These are phyloP conservation scores for Lentinula boryana DNA, from an alignment of 768 basidiomycete species.

Conservation along the genomic window DNA sequence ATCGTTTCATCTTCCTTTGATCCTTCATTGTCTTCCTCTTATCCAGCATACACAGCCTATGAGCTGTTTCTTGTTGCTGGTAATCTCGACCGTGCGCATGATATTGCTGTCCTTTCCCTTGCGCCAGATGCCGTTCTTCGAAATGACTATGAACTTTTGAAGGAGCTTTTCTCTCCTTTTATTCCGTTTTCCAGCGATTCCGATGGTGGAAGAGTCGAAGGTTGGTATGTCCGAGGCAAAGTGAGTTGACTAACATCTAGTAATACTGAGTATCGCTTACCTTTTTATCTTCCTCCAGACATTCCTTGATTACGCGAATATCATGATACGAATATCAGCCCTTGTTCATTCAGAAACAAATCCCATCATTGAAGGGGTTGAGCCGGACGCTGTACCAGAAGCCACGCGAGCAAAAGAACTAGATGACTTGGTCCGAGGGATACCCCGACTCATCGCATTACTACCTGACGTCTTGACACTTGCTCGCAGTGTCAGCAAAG, in stretches of 20 bases:
- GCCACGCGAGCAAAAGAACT: conserved; percentile 44
- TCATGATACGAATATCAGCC: conserved; percentile 54
- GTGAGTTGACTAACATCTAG: conserved; percentile 26
- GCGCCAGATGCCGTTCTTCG: conserved; percentile 83
- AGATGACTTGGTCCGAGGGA: conserved; percentile 50
- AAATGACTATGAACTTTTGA: conserved; percentile 56
- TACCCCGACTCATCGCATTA: conserved; percentile 60
- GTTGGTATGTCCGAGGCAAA: conserved; percentile 84
- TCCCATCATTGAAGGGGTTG: conserved; percentile 20
- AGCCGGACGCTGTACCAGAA: conserved; percentile 35
- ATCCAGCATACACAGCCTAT: conserved; percentile 42
- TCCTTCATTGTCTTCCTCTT: background rate
- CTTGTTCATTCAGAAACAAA: conserved; percentile 23
- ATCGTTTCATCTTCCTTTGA: conserved; percentile 33
- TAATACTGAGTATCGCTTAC: background rate
- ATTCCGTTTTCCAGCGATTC: conserved; percentile 29
- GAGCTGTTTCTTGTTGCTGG: conserved; percentile 69
- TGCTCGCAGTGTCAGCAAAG: background rate
- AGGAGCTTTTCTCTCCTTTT: conserved; percentile 65
- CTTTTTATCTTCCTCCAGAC: conserved; percentile 31
- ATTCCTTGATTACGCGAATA: conserved; percentile 67
- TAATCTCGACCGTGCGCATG: conserved; percentile 69
- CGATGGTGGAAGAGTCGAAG: conserved; percentile 35
- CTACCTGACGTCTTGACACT: conserved; percentile 51
- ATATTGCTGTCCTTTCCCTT: conserved; percentile 78